Evolutionary conservation across 768 basidiomycete genomes (phyloP).

Genomic region (Leccinum longicurvipes): DNA sequence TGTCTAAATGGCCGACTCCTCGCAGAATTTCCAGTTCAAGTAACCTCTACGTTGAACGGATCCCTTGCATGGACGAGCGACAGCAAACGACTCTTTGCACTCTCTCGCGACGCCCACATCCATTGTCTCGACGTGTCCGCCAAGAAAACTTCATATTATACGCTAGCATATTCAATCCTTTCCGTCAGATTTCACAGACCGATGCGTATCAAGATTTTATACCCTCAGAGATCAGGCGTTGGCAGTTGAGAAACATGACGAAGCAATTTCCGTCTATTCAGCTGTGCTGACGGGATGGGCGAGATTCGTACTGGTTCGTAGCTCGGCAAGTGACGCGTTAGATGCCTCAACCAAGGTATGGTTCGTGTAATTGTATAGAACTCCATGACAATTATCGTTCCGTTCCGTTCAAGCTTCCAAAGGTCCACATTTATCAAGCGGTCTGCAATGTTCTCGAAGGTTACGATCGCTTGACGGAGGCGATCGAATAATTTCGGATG

Average conservation of each 20-base stretch:
- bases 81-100: no score
- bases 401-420: background rate
- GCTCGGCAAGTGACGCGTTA: background rate
- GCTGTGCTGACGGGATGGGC: background rate
- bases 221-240: background rate
- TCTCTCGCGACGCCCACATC: no score
- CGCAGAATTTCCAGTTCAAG: no score
- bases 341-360: background rate
- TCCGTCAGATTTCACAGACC: no score
- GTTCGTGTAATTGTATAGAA: background rate
- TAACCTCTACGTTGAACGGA: no score
- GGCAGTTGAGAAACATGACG: no score
- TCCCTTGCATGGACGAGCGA: no score
- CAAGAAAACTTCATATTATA: no score
- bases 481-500: background rate
- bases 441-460: background rate
- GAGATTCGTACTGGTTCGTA: background rate
- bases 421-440: background rate
- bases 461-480: background rate
- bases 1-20: no score
- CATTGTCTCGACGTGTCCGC: no score
- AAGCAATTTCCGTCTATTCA: background rate
- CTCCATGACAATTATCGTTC: background rate
- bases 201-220: background rate
- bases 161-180: no score